Percentiles rank a stretch among this genome's conserved stretches.
Evolutionary conservation across 2,329 filamentous ascomycete genomes (phyloP).

Genomic region (Epichloe bromicola): DNA sequence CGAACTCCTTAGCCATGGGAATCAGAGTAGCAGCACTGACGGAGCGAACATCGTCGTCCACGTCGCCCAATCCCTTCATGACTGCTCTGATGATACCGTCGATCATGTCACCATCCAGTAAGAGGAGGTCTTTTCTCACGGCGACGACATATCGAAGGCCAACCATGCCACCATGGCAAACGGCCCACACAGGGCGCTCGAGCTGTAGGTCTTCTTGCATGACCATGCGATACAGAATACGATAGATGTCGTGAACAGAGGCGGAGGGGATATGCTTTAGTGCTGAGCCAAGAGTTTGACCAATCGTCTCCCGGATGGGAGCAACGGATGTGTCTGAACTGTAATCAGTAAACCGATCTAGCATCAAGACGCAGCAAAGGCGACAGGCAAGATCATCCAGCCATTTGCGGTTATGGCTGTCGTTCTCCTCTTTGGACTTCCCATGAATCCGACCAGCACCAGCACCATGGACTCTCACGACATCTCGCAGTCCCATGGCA

Average conservation of each 20-base stretch:
- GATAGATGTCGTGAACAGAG: slow-evolving; percentile 76
- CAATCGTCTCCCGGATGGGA: slow-evolving; percentile 88
- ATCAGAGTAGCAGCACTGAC: slow-evolving; percentile 96
- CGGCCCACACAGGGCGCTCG: slow-evolving; percentile 72
- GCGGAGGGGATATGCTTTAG: slow-evolving; percentile 68
- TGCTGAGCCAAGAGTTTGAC: slow-evolving; percentile 82
- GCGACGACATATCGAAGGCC: slow-evolving; percentile 90
- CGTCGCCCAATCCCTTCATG: slow-evolving; percentile 85
- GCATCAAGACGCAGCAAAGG: slow-evolving; percentile 89
- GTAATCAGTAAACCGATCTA: slow-evolving; percentile 95
- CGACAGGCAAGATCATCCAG: slow-evolving; percentile 91
- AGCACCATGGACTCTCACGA: slow-evolving; percentile 79
- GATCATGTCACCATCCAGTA: slow-evolving; percentile 73
- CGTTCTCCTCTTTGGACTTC: slow-evolving; percentile 61
- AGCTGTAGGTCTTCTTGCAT: slow-evolving; percentile 75
- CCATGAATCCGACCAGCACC: slow-evolving; percentile 70
- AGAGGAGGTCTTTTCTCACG: slow-evolving; percentile 79
- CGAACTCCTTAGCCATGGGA: slow-evolving; percentile 90
- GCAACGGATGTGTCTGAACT: slow-evolving; percentile 95
- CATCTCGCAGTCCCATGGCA: slow-evolving; percentile 85
- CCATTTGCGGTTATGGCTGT: slow-evolving; percentile 69
- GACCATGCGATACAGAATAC: slow-evolving; percentile 74
- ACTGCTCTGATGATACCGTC: slow-evolving; percentile 87
- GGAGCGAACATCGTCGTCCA: slow-evolving; percentile 89
- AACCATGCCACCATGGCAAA: slow-evolving; percentile 97